Evolutionary conservation across 768 basidiomycete species (phyloP), one percentile per base, ranked within the genome.

Genomic region (Serendipita sp.): DNA sequence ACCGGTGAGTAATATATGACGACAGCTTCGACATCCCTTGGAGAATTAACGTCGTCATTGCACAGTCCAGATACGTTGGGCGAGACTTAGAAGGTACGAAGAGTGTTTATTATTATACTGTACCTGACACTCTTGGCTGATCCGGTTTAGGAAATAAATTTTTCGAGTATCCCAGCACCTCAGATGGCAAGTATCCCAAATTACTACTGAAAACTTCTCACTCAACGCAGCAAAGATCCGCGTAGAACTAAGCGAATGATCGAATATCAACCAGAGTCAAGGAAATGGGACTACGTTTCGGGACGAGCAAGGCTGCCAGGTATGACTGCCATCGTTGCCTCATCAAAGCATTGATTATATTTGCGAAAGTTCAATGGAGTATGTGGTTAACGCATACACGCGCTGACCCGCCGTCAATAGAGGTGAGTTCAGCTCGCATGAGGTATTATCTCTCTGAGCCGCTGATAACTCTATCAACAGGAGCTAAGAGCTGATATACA

Each of bases 221-320:
- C 32, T 53, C 32, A 8, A 8, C 16, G 16, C 18, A 18, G 7
- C 18, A 34, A 30, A 60, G 56, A 60, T 38, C 56, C 56, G 4
- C 56, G 56, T 28, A 32, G 56, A n/a, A 60, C 56, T 4, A 60
- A 60, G 35, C 56, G 56, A 37, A 60, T 60, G 56, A 38, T 60
- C 28, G 18, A 60, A n/a, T 60, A 60, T n/a, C 56, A 38, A 37
- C 56, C 56, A 38, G 56, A 32, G 10, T 34, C 30, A n/a, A 10
- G 30, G 10, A 60, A 60, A 37, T 60, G 56, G 56, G 56, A 60
- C 56, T 60, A 60, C 28, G 37, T 60, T 28, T 32, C 30, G 4
- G 56, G 56, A 8, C 28, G 35, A 34, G 37, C 28, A 35, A 60
- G 56, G 35, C 32, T 60, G 35, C 56, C 56, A 34, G 56, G 56